Evolutionary conservation across 2,329 filamentous ascomycete genomes (phyloP), one percentile per base, ranked within the genome.

Genomic region (Ophiocordyceps polyrhachis-furcata): DNA sequence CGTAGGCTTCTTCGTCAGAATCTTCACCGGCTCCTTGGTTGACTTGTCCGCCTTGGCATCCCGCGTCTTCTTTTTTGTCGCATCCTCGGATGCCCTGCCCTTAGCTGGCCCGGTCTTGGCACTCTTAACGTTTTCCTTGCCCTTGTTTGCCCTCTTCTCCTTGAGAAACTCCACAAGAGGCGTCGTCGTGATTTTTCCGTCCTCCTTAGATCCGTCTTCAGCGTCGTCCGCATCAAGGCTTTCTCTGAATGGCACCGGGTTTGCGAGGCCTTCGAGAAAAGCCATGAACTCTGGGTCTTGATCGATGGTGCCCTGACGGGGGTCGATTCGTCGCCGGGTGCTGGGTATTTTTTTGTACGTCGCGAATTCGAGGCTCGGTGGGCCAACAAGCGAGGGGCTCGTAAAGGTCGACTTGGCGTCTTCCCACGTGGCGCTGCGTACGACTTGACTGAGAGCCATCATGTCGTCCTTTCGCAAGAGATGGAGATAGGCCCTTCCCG

Each of bases 261-360:
- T 86, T 1, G 88, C 93, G 42, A 96, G 71, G 45, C 76, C 82
- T 59, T 93, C 83, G 8, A 98, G 71, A 58, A 96, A 98, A 23
- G 80, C 78, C 67, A 95, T 93, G 54, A 95, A 98, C 53, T 96
- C 91, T 0, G 85, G 79, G 56, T 98, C 91, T 58, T 94, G 87
- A 55, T 98, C 91, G 52, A 98, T 96, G 3, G 87, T 94, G 44
- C 89, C 91, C 59, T 94, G 85, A 14, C 88, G 79, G 44, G 79
- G 77, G 66, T 98, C 91, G 45, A 77, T 75, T 31, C 86, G 79
- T 43, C 76, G 75, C 58, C 84, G 85, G 32, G 71, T 74, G 47
- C 75, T 76, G 1, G 89, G 86, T 1, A 86, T 74, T 55, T 88
- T 88, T 51, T 85, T 84, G 64, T 88, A 93, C 1, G 82, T 75